Evolutionary conservation across 164 flowering plant species (phyloP), one percentile per base, ranked within the genome.

Genomic region (Litsea cubeba): DNA sequence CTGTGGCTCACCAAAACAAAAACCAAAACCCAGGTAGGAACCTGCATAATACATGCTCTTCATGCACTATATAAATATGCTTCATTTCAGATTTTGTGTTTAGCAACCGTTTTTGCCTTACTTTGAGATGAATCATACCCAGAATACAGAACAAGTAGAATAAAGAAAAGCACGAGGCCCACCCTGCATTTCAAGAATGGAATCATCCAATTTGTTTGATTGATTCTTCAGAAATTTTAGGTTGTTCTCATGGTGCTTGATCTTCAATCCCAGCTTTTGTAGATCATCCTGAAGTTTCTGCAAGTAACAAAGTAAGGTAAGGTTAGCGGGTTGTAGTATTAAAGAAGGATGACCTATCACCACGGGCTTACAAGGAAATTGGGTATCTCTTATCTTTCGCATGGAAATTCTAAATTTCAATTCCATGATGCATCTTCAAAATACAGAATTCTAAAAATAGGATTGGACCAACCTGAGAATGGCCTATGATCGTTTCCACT

Each of bases 141-240:
- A 50, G 32, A 50, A 51, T 40, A 40, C 18, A 69, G 2, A n/a
- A 69, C 28, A 24, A 50, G 4, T 50, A 70, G 24, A 70, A 23
- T 26, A 24, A 70, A 70, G 62, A 50, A 18, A 70, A 70, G 15
- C 14, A 70, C 1, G 22, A 24, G n/a, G 14, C 25, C 50, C 49
- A 92, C 98, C 98, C 84, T 91, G 91, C 85, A 86, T 68, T 66
- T 91, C 93, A 70, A 88, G 82, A 77, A 92, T 92, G 35, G 89
- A 81, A 23, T 86, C 92, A 30, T 91, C 93, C 65, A 89, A 73
- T 49, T 73, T 79, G 77, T 79, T 79, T 65, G 68, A 79, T 76
- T 86, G 83, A 77, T 70, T 62, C 81, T 81, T 90, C 72, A 92
- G 73, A 77, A 81, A 79, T 60, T 73, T 85, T 46, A 91, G 40